phyloP scores from a whole-genome alignment of 768 basidiomycete genomes.

The Tephrocybe sp. region DNA sequence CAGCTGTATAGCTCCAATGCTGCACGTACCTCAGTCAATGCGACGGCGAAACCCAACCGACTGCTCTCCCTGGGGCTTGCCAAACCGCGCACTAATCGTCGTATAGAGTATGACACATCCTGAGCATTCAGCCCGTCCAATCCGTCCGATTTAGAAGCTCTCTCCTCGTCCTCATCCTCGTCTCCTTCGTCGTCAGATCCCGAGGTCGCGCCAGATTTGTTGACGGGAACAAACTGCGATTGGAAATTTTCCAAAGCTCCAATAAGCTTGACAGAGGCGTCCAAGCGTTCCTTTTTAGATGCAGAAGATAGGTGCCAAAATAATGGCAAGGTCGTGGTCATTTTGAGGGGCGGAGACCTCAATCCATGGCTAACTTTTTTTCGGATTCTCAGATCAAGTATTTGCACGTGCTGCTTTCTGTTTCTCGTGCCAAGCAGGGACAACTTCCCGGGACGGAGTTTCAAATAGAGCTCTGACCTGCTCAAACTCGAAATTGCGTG shows the following conservation, averaged over 20 bases:
- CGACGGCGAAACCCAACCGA: conserved; percentile 92
- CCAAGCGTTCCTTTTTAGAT: conserved; percentile 75
- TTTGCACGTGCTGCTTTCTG: conserved; percentile 11
- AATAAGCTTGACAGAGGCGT: conserved; percentile 85
- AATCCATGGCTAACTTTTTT: conserved; percentile 15
- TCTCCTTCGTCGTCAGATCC: conserved; percentile 48
- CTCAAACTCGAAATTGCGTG: no score
- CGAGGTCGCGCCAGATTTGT: conserved; percentile 24
- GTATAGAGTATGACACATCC: conserved; percentile 92
- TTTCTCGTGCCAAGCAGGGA: background rate
- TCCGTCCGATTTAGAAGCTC: conserved; percentile 39
- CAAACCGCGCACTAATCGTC: conserved; percentile 82
- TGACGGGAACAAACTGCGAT: conserved; percentile 53
- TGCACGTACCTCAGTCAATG: conserved; percentile 81
- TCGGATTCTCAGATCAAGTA: conserved; percentile 10
- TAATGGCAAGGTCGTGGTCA: conserved; percentile 87
- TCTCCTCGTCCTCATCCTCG: conserved; percentile 43
- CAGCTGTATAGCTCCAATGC: background rate
- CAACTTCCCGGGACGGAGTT: no score
- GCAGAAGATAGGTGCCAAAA: conserved; percentile 93
- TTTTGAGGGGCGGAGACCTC: conserved; percentile 26
- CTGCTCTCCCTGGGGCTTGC: conserved; percentile 93
- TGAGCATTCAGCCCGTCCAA: conserved; percentile 76
- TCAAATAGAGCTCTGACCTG: no score
- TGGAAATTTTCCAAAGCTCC: conserved; percentile 86